Conservation (phyloP, 2,329 filamentous ascomycete species). For the Cladosporium phlei region DNA sequence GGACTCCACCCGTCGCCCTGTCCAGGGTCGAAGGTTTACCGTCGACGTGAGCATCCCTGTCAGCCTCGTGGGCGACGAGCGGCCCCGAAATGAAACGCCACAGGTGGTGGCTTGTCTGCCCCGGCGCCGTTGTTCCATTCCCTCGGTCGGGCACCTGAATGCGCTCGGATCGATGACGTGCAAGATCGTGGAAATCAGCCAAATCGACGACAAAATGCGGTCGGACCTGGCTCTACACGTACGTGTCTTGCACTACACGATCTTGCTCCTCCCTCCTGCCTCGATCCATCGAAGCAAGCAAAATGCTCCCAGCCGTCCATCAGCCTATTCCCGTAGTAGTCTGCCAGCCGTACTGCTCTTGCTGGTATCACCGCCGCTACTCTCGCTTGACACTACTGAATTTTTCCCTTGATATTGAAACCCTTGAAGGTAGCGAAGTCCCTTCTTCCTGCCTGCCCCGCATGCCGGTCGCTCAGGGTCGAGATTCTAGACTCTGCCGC, state of each 20-base stretch:
- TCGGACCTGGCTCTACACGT: neutral
- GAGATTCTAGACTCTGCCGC: no score
- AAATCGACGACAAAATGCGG: neutral
- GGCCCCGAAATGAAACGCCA: slow-evolving; percentile 1
- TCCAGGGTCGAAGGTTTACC: neutral
- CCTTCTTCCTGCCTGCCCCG: no score
- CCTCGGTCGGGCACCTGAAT: neutral
- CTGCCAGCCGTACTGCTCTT: no score
- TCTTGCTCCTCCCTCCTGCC: neutral
- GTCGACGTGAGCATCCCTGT: slow-evolving; percentile 1
- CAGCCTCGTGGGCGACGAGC: slow-evolving; percentile 2
- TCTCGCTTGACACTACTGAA: no score
- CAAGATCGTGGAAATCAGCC: neutral
- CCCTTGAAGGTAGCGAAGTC: no score
- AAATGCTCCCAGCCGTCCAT: neutral
- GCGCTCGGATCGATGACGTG: neutral
- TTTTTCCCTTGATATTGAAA: no score
- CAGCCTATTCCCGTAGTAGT: neutral
- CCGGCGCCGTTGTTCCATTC: slow-evolving; percentile 4
- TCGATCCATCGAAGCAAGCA: neutral
- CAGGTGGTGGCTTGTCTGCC: slow-evolving; percentile 1
- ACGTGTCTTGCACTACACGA: neutral
- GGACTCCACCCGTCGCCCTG: neutral
- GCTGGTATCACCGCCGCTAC: no score
- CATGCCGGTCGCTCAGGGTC: no score